Evolutionary conservation across 2,329 filamentous ascomycete genomes (phyloP), one percentile per base, ranked within the genome.

Genomic region (Arachnopeziza araneosa): DNA sequence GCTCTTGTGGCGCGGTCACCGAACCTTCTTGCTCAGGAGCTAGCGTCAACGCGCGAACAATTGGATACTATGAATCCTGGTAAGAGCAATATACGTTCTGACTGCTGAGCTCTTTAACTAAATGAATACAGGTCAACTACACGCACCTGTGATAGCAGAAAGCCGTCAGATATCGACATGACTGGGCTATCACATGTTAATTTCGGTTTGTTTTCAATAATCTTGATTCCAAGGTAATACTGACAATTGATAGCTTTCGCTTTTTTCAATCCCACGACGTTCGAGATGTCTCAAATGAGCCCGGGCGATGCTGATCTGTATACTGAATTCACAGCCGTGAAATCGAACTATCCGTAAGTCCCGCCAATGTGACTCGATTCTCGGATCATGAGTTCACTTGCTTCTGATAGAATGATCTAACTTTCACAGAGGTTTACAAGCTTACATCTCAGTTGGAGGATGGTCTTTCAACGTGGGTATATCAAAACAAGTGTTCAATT

Each of bases 251-350:
- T 30, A 30, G 75, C 77, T 0, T 80, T 79, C 58, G 75, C 72
- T 1, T 73, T 72, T 24, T 73, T 80, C 55, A 70, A 79, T 51
- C 73, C 77, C 0, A 56, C 54, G 0, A 72, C 71, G 1, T 76
- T 68, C 54, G 58, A 63, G 0, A 60, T 70, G 2, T 67, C 75
- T 0, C 36, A 14, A 44, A 72, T 72, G 64, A 64, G 68, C 24
- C 12, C 48, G 1, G 26, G 21, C 14, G 60, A 64, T 51, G 12
- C 53, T 12, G 54, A 32, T 1, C 21, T 64, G 3, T 64, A 64
- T 22, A 23, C 32, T 4, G 30, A 59, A 22, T 65, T 68, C 19
- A 64, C 64, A 10, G 58, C 54, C 3, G 36, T 66, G 2, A 63
- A 62, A 14, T 30, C 26, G 26, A 30, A 30, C 9, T 30, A 30